phyloP scores from a whole-genome alignment of 108 stramenopile genomes.

The Cyclotella sp. region DNA sequence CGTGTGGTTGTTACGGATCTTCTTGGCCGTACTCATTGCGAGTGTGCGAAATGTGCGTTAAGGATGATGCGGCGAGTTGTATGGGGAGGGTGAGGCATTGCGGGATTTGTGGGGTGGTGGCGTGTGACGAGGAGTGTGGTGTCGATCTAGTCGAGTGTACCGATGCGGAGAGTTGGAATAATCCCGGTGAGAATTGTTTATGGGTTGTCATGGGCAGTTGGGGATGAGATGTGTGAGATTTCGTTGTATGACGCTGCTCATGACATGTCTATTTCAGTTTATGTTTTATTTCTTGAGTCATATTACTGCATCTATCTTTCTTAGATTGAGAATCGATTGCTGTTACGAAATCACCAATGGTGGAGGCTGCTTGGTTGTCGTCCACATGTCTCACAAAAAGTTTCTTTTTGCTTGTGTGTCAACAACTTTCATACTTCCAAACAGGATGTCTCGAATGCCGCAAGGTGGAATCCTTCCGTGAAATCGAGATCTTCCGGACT shows the following conservation, averaged over 20 bases:
- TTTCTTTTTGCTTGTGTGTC: background rate
- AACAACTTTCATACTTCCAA: background rate
- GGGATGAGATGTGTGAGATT: background rate
- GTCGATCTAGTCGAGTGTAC: conserved; percentile 41
- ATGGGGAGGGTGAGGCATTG: conserved; percentile 37
- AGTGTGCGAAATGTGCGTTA: conserved; percentile 46
- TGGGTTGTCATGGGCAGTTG: background rate
- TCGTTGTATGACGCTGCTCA: background rate
- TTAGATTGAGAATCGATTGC: too few relatives aligned
- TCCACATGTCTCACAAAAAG: background rate
- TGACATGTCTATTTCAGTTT: background rate
- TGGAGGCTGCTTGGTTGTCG: background rate
- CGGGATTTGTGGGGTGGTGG: conserved; percentile 43
- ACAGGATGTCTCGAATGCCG: conserved; percentile 46
- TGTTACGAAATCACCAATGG: background rate
- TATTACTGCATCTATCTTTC: too few relatives aligned
- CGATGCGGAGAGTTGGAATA: conserved; percentile 30
- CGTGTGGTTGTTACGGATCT: conserved; percentile 23
- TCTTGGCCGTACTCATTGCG: conserved; percentile 35
- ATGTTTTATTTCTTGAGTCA: too few relatives aligned
- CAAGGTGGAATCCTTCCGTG: conserved; percentile 31
- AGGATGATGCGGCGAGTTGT: conserved; percentile 22
- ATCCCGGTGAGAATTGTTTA: conserved; percentile 16
- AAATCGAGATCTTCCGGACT: conserved; percentile 34
- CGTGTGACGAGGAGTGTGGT: conserved; percentile 46